Percentiles rank a stretch among this genome's conserved stretches.
Evolutionary conservation across 768 basidiomycete species (phyloP).

Genomic region (Neoboletus brunneissimus): DNA sequence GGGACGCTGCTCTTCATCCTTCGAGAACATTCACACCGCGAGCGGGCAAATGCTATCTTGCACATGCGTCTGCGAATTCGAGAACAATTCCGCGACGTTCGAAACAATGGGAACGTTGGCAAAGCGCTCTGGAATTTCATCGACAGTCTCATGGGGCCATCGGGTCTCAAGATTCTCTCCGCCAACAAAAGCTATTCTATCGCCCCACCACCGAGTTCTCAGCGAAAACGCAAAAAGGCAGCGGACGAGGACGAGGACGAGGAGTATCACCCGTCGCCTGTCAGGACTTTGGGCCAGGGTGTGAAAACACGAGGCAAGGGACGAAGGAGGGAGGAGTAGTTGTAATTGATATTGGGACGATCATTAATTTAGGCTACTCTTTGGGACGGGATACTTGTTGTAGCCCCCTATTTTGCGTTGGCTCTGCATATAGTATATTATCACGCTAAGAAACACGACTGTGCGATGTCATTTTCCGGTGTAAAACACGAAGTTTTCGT

Average conservation of each 20-base stretch:
- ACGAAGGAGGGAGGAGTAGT: constrained; percentile 21
- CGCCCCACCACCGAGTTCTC: constrained; percentile 12
- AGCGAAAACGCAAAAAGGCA: constrained; percentile 32
- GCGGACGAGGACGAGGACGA: constrained; percentile 41
- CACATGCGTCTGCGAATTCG: constrained; percentile 57
- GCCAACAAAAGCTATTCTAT: constrained; percentile 11
- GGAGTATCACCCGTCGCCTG: constrained; percentile 44
- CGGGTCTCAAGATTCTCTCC: constrained; percentile 31
- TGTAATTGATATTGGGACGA: background rate
- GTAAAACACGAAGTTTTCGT: background rate
- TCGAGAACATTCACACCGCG: constrained; percentile 37
- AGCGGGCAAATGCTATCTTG: constrained; percentile 54
- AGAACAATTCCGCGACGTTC: constrained; percentile 57
- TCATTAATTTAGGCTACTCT: background rate
- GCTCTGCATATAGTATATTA: background rate
- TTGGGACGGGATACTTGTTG: background rate
- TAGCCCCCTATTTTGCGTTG: background rate
- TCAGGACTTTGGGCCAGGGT: constrained; percentile 38
- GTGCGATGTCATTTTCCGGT: background rate
- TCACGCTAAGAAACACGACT: background rate
- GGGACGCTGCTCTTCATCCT: constrained; percentile 67
- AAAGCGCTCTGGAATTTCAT: constrained; percentile 59
- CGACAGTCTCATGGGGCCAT: constrained; percentile 37
- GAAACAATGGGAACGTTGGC: constrained; percentile 56
- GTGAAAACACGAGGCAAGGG: constrained; percentile 41